These are phyloP conservation scores for Penicillium paneum DNA, from an alignment of 2,329 filamentous ascomycete species.

Conservation along the genomic window DNA sequence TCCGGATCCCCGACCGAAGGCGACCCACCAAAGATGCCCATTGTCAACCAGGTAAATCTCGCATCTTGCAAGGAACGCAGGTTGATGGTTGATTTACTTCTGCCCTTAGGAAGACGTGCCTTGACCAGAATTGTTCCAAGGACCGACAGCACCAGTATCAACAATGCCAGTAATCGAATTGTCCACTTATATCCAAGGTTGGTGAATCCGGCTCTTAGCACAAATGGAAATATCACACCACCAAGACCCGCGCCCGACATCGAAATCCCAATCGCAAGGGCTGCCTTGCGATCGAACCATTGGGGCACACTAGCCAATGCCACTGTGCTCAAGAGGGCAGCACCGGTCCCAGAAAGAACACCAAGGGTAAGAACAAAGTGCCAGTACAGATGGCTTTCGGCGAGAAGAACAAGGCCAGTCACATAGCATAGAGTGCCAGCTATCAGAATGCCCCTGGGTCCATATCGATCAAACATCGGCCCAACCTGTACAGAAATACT, in stretches of 20 bases:
- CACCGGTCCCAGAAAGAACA: slow-evolving; percentile 36
- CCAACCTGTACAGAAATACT: slow-evolving; percentile 49
- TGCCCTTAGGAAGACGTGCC: slow-evolving; percentile 35
- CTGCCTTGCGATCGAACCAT: slow-evolving; percentile 42
- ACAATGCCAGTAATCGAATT: slow-evolving; percentile 38
- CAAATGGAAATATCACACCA: slow-evolving; percentile 39
- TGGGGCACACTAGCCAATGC: slow-evolving; percentile 41
- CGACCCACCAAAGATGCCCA: slow-evolving; percentile 44
- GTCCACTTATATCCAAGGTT: slow-evolving; percentile 41
- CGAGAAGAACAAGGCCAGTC: slow-evolving; percentile 46
- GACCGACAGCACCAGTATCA: slow-evolving; percentile 33
- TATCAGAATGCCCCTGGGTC: slow-evolving; percentile 43
- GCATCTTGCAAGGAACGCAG: slow-evolving; percentile 44
- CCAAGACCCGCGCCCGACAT: slow-evolving; percentile 41
- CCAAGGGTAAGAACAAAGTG: slow-evolving; percentile 48
- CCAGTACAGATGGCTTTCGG: slow-evolving; percentile 49
- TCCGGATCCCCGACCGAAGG: rapidly evolving
- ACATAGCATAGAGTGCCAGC: slow-evolving; percentile 41
- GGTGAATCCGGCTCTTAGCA: slow-evolving; percentile 34
- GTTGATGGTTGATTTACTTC: slow-evolving; percentile 39
- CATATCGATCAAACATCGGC: slow-evolving; percentile 51
- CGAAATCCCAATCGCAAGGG: slow-evolving; percentile 41
- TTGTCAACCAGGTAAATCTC: slow-evolving; percentile 45
- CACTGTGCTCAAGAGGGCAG: slow-evolving; percentile 39
- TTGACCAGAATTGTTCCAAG: slow-evolving; percentile 37